Percentiles rank a stretch among this genome's conserved stretches.
Conservation (phyloP, 306 rosid species). For the Luffa acutangula region DNA sequence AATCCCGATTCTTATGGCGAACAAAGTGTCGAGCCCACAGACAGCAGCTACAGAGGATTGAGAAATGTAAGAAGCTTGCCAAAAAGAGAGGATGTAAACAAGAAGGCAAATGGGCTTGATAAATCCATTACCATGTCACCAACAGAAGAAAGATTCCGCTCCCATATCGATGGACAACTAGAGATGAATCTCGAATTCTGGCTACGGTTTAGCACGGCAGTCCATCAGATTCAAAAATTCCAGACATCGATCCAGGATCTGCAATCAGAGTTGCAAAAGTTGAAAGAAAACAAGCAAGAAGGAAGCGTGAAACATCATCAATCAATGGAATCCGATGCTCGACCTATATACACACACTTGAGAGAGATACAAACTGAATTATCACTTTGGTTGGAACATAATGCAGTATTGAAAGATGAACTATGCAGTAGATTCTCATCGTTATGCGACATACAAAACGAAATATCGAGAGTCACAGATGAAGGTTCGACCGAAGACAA, state of each 20-base stretch:
- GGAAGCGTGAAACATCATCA: conserved; percentile 18
- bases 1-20: conserved; percentile 15
- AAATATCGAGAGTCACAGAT: conserved; percentile 42
- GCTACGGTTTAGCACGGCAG: conserved; percentile 74
- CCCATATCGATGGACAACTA: conserved; percentile 46
- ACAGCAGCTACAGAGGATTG: conserved; percentile 5
- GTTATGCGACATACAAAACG: conserved; percentile 50
- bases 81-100: conserved; percentile 8
- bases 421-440: conserved; percentile 46
- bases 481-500: conserved; percentile 18
- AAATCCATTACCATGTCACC: conserved; percentile 24
- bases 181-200: conserved; percentile 84
- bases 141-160: conserved; percentile 49
- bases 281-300: conserved; percentile 26
- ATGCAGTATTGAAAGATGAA: conserved; percentile 54
- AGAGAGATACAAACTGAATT: conserved; percentile 76
- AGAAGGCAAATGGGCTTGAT: conserved; percentile 10
- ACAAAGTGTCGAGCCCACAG: conserved; percentile 5
- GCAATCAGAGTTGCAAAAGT: conserved; percentile 29
- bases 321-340: conserved; percentile 34
- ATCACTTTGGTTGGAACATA: conserved; percentile 70
- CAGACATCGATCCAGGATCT: conserved; percentile 59
- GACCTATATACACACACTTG: conserved; percentile 58
- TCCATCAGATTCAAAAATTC: conserved; percentile 79
- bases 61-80: conserved; percentile 5